A percentile compares a stretch with the other conserved stretches of the same genome.
phyloP scores from a whole-genome alignment of 129 eudicot genomes.

The Erigeron canadensis region DNA sequence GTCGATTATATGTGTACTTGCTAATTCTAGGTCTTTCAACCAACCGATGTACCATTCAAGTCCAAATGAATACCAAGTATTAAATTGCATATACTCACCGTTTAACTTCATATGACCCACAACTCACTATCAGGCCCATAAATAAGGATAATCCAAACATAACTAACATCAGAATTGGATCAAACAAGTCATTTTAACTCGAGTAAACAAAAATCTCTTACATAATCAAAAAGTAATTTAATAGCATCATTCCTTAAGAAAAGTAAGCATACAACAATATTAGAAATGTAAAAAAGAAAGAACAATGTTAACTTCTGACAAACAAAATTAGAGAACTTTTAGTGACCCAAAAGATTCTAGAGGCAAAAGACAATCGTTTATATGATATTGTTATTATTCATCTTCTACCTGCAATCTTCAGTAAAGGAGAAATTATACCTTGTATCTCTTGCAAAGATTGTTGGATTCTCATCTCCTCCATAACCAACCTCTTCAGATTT shows the following conservation, averaged over 20 bases:
- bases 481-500: conserved; percentile 62
- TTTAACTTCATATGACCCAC: no score
- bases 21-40: no score
- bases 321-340: background rate
- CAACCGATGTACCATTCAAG: no score
- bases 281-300: background rate
- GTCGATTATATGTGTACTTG: no score
- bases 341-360: conserved; percentile 12
- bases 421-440: conserved; percentile 81
- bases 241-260: conserved; percentile 12
- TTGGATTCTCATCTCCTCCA: conserved; percentile 79
- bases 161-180: background rate
- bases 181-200: no score
- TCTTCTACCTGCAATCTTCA: conserved; percentile 81
- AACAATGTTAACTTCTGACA: background rate
- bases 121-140: no score
- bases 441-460: conserved; percentile 81
- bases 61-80: no score
- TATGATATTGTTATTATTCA: conserved; percentile 13
- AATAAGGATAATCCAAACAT: no score
- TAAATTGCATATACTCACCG: no score
- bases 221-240: background rate
- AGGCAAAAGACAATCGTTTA: background rate
- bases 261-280: background rate
- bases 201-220: background rate